phyloP scores from a whole-genome alignment of 305 asterid genomes.

The Fraxinus albicans region DNA sequence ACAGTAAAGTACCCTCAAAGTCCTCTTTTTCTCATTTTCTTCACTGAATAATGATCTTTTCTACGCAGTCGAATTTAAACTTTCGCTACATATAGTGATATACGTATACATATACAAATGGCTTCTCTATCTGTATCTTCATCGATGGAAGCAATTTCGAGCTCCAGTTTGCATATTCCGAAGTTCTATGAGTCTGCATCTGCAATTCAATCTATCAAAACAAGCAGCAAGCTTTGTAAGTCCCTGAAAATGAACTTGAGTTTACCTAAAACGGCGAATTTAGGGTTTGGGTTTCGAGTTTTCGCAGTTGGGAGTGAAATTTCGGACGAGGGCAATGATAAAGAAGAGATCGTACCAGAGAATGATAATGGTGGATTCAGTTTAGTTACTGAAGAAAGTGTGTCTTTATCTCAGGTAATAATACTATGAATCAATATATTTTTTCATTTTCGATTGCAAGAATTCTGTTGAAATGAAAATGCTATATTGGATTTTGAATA shows the following conservation, averaged over 20 bases:
- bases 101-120: constrained; percentile 3
- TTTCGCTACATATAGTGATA: not conserved
- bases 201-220: constrained; percentile 16
- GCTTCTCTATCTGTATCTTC: constrained; percentile 29
- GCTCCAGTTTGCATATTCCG: constrained; percentile 40
- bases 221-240: constrained; percentile 11
- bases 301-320: constrained; percentile 37
- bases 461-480: not conserved
- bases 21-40: not conserved
- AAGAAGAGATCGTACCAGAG: constrained; percentile 32
- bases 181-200: constrained; percentile 33
- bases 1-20: not conserved
- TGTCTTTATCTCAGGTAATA: constrained; percentile 43
- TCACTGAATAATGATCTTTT: not conserved
- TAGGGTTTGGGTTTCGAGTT: constrained; percentile 35
- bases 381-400: constrained; percentile 37
- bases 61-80: not conserved
- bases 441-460: not conserved
- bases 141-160: constrained; percentile 59
- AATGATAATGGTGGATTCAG: constrained; percentile 37
- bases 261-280: constrained; percentile 24
- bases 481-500: not conserved
- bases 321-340: constrained; percentile 40
- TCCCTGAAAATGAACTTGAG: constrained; percentile 29
- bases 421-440: not conserved